Evolutionary conservation across 2,329 filamentous ascomycete species (phyloP), one percentile per base, ranked within the genome.

Genomic region (Verruconis gallopava): DNA sequence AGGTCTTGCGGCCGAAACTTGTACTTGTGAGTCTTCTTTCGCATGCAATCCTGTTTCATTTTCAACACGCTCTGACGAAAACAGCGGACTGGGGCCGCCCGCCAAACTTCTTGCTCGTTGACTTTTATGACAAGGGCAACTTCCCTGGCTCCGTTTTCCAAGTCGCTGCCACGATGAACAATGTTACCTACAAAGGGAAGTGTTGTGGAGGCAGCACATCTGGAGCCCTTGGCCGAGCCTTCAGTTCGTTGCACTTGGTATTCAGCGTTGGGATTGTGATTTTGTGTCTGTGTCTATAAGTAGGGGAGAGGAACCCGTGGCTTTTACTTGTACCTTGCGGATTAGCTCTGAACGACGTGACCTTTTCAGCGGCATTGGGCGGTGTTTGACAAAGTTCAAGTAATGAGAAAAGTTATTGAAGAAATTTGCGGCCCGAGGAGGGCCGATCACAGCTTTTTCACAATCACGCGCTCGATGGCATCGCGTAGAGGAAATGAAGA

Each of bases 171-270:
- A 48, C 47, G 3, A 72, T 76, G 50, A 91, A 89, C 58, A 77
- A 79, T 46, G 81, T 91, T 37, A 78, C 73, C 0, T 88, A 85
- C 54, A 67, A 67, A 36, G 56, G 67, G 34, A 45, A 59, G 3
- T 81, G 77, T 54, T 81, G 77, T 50, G 77, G 76, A 5, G 19
- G 18, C 2, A 19, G 6, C n/a, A 28, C 14, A 4, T 21, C 33
- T 14, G 40, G 18, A 4, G 19, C 40, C 2, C 20, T 18, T 12
- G 17, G 9, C 4, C 14, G 4, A 5, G 3, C 19, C 4, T 13
- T 19, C 11, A 19, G 3, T 6, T 3, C 12, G 9, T 19, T 15
- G 6, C 40, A 37, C 12, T 2, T 37, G 3, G 2, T 35, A 2
- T 12, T 21, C 6, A 17, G 18, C 2, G 4, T 25, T 4, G 4